Conservation (phyloP, 108 stramenopile species). For the Nannochloropsis salina region DNA sequence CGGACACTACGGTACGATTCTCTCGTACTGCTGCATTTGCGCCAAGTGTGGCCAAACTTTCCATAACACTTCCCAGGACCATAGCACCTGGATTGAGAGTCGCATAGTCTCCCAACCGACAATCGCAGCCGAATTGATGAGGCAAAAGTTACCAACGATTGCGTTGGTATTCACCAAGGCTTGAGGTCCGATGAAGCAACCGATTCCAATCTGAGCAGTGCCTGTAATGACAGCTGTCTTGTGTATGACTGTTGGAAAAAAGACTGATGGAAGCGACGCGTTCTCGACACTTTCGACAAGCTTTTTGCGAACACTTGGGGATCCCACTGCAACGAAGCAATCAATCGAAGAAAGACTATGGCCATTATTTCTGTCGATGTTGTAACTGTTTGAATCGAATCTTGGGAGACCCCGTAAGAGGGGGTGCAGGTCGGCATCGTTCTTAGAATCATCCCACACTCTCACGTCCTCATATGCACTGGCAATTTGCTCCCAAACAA, state of each 20-base stretch:
- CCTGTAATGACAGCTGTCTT: background rate
- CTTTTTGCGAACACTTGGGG: constrained; percentile 5
- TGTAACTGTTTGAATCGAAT: background rate
- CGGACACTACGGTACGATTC: background rate
- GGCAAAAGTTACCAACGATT: background rate
- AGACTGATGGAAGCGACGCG: constrained; percentile 11
- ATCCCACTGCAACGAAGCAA: constrained; percentile 5
- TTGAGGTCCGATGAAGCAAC: background rate
- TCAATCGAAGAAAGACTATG: background rate
- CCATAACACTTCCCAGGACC: background rate
- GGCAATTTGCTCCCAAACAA: background rate
- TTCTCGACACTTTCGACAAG: background rate
- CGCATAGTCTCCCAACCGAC: constrained; percentile 11
- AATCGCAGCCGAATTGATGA: constrained; percentile 12
- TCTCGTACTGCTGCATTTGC: constrained; percentile 11
- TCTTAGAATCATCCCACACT: background rate
- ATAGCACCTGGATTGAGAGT: background rate
- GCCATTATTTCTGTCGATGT: background rate
- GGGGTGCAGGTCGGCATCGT: background rate
- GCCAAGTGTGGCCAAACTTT: background rate
- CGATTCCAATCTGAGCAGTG: constrained; percentile 11
- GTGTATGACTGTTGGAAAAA: constrained; percentile 5
- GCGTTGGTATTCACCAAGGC: constrained; percentile 11
- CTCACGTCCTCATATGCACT: background rate
- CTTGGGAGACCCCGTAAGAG: background rate